phyloP scores from a whole-genome alignment of 2,329 filamentous ascomycete genomes.

The Penicillium sp. region DNA sequence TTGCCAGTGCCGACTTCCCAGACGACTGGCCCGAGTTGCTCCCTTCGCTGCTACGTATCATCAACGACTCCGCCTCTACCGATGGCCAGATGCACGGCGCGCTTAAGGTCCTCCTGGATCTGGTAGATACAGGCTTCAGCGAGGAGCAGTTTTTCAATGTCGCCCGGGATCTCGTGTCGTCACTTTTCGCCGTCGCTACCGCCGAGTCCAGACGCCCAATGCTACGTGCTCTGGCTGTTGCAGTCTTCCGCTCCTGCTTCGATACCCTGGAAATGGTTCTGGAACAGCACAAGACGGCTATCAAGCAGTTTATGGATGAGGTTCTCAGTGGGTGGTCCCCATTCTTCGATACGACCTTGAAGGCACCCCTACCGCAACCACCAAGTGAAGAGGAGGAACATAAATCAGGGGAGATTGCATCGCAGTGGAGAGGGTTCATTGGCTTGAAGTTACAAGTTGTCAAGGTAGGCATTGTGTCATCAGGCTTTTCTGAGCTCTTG shows the following conservation, averaged over 20 bases:
- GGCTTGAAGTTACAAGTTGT: constrained; percentile 91
- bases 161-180: constrained; percentile 77
- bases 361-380: constrained; percentile 63
- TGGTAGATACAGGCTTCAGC: constrained; percentile 89
- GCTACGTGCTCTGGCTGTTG: constrained; percentile 78
- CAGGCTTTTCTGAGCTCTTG: background rate
- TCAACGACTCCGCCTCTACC: constrained; percentile 62
- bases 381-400: constrained; percentile 57
- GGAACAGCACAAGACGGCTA: constrained; percentile 81
- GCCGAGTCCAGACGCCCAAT: constrained; percentile 70
- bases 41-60: constrained; percentile 70
- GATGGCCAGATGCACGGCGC: constrained; percentile 84
- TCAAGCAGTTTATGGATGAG: constrained; percentile 86
- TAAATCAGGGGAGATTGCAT: constrained; percentile 53
- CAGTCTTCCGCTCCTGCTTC: constrained; percentile 86
- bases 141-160: constrained; percentile 94
- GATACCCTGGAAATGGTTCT: constrained; percentile 96
- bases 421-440: constrained; percentile 74
- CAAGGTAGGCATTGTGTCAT: constrained; percentile 52
- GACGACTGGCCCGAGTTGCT: constrained; percentile 91
- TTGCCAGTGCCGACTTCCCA: constrained; percentile 88
- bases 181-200: constrained; percentile 76
- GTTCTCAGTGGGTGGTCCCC: constrained; percentile 79
- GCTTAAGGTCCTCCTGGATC: constrained; percentile 78
- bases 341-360: constrained; percentile 78